These are phyloP conservation scores for Paramecium caudatum DNA, from an alignment of 73 alveolate genomes.

Conservation along the genomic window DNA sequence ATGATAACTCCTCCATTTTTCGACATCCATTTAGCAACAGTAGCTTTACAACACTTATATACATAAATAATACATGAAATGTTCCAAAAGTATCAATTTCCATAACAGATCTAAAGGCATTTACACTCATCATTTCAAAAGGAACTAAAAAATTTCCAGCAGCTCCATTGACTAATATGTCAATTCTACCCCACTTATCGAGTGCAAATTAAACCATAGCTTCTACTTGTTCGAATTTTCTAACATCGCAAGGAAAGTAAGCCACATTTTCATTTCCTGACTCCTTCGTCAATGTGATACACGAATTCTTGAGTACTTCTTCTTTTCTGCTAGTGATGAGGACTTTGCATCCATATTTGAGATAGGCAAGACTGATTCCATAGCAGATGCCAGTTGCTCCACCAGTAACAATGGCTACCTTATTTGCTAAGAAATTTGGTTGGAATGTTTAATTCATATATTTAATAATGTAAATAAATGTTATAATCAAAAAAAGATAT, in stretches of 20 bases:
- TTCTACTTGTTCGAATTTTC: conserved; percentile 84
- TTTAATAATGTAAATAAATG: too few relatives aligned
- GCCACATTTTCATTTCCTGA: conserved; percentile 59
- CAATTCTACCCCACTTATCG: conserved; percentile 83
- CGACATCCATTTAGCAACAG: conserved; percentile 80
- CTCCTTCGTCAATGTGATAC: conserved; percentile 78
- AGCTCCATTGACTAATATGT: conserved; percentile 91
- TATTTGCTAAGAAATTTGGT: conserved; percentile 81
- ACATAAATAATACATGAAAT: conserved; percentile 73
- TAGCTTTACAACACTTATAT: conserved; percentile 80
- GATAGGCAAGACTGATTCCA: conserved; percentile 84
- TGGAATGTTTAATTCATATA: conserved; percentile 76
- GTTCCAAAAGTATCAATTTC: conserved; percentile 93
- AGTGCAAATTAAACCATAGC: conserved; percentile 78
- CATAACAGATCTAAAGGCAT: conserved; percentile 91
- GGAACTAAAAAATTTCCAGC: conserved; percentile 94
- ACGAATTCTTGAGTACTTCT: conserved; percentile 81
- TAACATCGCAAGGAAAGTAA: conserved; percentile 81
- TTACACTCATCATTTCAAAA: conserved; percentile 83
- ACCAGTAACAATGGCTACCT: conserved; percentile 90
- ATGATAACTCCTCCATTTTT: conserved; percentile 87
- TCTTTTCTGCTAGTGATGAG: conserved; percentile 88
- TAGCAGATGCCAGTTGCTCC: conserved; percentile 94
- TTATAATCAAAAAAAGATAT: too few relatives aligned
- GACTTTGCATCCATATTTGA: conserved; percentile 86